phyloP scores from a whole-genome alignment of 2,329 filamentous ascomycete species.

The Colletotrichum filicis region DNA sequence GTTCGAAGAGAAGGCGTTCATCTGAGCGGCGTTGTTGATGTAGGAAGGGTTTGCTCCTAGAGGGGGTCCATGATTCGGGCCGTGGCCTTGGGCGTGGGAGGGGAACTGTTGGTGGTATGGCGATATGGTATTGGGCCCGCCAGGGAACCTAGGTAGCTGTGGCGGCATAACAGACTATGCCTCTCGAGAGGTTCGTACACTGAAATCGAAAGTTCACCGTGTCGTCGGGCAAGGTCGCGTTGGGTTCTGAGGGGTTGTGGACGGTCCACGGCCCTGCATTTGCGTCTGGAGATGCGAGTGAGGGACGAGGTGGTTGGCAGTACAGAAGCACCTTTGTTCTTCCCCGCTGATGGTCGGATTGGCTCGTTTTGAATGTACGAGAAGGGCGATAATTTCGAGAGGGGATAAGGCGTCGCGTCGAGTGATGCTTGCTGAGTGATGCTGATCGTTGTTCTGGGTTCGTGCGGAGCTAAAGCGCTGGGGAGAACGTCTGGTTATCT shows the following conservation, averaged over 20 bases:
- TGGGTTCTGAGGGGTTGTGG: conserved; percentile 22
- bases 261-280: conserved; percentile 35
- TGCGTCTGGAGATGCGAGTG: conserved; percentile 22
- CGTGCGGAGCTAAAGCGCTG: conserved; percentile 24
- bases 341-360: conserved; percentile 23
- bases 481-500: conserved; percentile 25
- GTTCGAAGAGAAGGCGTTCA: conserved; percentile 74
- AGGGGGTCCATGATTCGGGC: conserved; percentile 57
- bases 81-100: conserved; percentile 62
- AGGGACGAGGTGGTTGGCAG: conserved; percentile 16
- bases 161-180: conserved; percentile 50
- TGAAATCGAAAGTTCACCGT: conserved; percentile 1
- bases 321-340: conserved; percentile 29
- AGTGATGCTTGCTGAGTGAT: conserved; percentile 15
- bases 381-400: background rate
- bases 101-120: conserved; percentile 62
- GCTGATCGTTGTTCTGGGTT: conserved; percentile 3
- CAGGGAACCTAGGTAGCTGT: conserved; percentile 57
- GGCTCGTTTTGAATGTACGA: background rate
- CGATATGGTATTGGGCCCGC: conserved; percentile 55
- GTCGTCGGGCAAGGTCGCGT: conserved; percentile 7
- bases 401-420: background rate
- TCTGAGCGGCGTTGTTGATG: conserved; percentile 72
- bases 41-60: conserved; percentile 78
- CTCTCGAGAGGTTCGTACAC: conserved; percentile 13